Evolutionary conservation across 345 rosid species (phyloP), one percentile per base, ranked within the genome.

Genomic region (Balakata baccata): DNA sequence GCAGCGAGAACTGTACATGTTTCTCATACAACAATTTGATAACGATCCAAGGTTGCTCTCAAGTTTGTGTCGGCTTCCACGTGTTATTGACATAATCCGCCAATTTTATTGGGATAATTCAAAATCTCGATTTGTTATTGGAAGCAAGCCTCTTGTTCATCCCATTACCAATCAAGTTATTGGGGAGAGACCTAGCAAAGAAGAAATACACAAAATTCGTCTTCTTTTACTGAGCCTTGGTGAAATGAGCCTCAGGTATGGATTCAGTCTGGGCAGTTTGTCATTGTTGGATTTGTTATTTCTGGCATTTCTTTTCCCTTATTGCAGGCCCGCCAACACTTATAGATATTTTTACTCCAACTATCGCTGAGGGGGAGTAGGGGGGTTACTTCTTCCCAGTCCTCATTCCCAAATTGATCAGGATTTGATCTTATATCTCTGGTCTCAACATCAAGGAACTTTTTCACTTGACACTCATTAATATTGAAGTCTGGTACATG

Each of bases 201-300:
- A 94, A 29, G 98, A 92, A 85, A 87, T 89, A 75, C 97, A 79
- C 59, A 94, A 94, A 87, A 87, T 92, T 77, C 96, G 98, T 84
- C 97, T 94, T 85, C 89, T 94, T 76, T 82, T 90, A 69, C 82
- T 94, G 81, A 89, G 98, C 81, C 94, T 92, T 79, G 97, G 97
- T 75, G 98, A 94, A 87, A 92, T 94, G 98, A 87, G 97, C 82
- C 90, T 94, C 76, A 88, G 93, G 98, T 93, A 90, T 47, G 25
- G 22, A 56, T 53, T 25, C 56, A 18, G 3, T 62, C 22, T 16
- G 12, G 49, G 64, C 56, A 43, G 52, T 53, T 20, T 60, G 39
- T 9, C 37, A 14, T 50, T 74, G 20, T 69, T 61, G 47, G 13
- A 51, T 59, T 43, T 69, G 45, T 41, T 38, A 25, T 58, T 58